Percentiles rank a stretch among this genome's conserved stretches.
Evolutionary conservation across 352 stramenopile genomes (phyloP).

Genomic region (Phytophthora tentaculata): DNA sequence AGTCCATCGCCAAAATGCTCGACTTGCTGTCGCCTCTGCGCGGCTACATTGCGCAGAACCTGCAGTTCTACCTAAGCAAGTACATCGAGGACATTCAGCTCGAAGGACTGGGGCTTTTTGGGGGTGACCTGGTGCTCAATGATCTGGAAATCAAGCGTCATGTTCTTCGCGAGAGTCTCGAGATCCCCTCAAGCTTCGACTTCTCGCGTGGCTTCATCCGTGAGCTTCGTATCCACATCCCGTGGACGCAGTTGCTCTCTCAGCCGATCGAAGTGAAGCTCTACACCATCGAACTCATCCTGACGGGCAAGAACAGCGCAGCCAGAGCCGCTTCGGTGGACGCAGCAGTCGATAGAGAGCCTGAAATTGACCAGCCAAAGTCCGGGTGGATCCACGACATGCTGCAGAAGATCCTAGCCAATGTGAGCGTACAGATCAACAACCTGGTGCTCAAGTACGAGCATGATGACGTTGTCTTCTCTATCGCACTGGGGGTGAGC

Average conservation of each 20-base stretch:
- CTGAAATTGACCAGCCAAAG: conserved; percentile 80
- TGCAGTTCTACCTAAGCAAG: conserved; percentile 91
- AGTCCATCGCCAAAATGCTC: conserved; percentile 58
- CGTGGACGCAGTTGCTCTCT: conserved; percentile 87
- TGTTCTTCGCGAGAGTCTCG: conserved; percentile 84
- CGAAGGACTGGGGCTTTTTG: conserved; percentile 85
- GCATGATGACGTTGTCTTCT: conserved; percentile 87
- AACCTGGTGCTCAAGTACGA: conserved; percentile 92
- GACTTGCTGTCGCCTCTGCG: conserved; percentile 87
- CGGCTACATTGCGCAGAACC: conserved; percentile 86
- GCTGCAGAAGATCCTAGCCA: conserved; percentile 83
- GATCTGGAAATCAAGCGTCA: conserved; percentile 91
- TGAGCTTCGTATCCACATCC: conserved; percentile 89
- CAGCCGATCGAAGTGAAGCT: conserved; percentile 90
- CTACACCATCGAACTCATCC: conserved; percentile 89
- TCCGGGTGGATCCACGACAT: conserved; percentile 82
- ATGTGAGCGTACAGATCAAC: conserved; percentile 86
- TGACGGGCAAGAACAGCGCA: conserved; percentile 58
- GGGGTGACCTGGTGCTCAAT: conserved; percentile 87
- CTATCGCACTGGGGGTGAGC: conserved; percentile 75
- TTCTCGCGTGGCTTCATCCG: conserved; percentile 88
- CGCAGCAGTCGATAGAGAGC: conserved; percentile 8
- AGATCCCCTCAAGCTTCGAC: conserved; percentile 88
- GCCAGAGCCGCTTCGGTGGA: neutral
- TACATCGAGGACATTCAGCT: conserved; percentile 91